These are phyloP conservation scores for Zygoascus bituminiphila DNA, from an alignment of 805 yeast species.

Conservation along the genomic window DNA sequence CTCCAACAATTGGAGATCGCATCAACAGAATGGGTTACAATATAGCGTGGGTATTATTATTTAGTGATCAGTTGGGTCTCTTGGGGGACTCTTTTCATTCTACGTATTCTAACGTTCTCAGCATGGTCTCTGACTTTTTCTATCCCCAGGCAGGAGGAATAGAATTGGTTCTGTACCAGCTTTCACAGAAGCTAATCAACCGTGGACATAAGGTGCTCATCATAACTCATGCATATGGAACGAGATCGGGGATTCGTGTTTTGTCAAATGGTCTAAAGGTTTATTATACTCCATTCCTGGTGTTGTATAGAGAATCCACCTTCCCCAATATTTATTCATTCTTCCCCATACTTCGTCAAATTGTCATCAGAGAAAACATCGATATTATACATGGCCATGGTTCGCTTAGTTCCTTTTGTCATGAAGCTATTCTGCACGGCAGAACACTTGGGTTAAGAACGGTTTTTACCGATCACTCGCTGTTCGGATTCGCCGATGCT, in stretches of 20 bases:
- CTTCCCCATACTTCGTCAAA: constrained; percentile 78
- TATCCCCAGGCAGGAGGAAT: constrained; percentile 99
- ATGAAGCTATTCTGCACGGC: constrained; percentile 87
- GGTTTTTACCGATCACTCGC: constrained; percentile 90
- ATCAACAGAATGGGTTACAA: constrained; percentile 21
- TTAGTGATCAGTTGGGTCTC: not conserved
- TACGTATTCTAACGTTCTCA: not conserved
- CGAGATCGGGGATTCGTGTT: constrained; percentile 72
- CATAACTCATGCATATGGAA: constrained; percentile 81
- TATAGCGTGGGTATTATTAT: constrained; percentile 22
- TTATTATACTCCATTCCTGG: constrained; percentile 77
- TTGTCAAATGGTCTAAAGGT: constrained; percentile 88
- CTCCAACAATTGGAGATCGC: too few relatives aligned
- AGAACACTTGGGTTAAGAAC: constrained; percentile 87
- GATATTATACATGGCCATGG: constrained; percentile 96
- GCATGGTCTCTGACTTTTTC: constrained; percentile 92
- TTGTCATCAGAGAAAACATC: constrained; percentile 74
- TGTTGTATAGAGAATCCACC: constrained; percentile 74
- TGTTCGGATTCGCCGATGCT: constrained; percentile 87
- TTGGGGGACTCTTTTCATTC: not conserved
- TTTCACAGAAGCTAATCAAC: constrained; percentile 67
- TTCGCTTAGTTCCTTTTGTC: constrained; percentile 75
- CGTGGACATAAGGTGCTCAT: constrained; percentile 81
- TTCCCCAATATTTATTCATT: constrained; percentile 85
- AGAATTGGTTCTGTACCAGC: constrained; percentile 87